Base-by-base conservation (phyloP, 106 monocot genomes). In the Ottelia alismoides region DNA sequence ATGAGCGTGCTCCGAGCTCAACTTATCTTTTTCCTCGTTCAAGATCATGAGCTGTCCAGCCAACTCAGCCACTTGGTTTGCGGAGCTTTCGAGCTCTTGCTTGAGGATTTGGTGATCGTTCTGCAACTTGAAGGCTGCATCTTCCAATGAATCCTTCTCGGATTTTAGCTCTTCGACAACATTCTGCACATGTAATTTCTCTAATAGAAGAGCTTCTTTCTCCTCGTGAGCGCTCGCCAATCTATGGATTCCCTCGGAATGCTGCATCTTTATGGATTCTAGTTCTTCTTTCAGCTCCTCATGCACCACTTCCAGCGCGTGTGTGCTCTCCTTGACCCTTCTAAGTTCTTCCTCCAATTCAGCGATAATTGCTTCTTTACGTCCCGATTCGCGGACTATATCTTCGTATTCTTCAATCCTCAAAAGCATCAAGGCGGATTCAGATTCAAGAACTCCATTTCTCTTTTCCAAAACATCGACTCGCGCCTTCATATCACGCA, bases 361-460 rank as follows among this genome's bases (percentile, higher is more conserved):
- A 12, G 17, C 28, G 6, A 51, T 22, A 4, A 20, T n/a, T 25
- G 20, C 51, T 3, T 67, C 62, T 28, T 28, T 62, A 55, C 61
- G 47, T 49, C 16, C 0, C 18, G 68, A 44, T 31, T 51, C 55
- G 27, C 21, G 19, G 11, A 57, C 50, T 18, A 67, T 25, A 29
- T 32, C 20, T 53, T 69, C 69, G 11, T 17, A 23, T 24, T 63
- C 58, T 27, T 60, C 63, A 18, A 69, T 45, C 40, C 66, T 60
- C 30, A 47, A 27, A 40, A 20, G 11, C 60, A 68, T 53, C 1
- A 21, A n/a, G 2, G 19, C 22, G 27, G 23, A 27, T 49, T 67
- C 49, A 1, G 28, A 48, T 20, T 75, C 75, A 31, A 70, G 65
- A 23, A 65, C 70, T 49, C 17, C 10, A 20, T 55, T 59, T 59